Percentiles rank a stretch among this genome's conserved stretches.
Evolutionary conservation across 2,329 filamentous ascomycete species (phyloP).

Genomic region (Fusarium piperis): DNA sequence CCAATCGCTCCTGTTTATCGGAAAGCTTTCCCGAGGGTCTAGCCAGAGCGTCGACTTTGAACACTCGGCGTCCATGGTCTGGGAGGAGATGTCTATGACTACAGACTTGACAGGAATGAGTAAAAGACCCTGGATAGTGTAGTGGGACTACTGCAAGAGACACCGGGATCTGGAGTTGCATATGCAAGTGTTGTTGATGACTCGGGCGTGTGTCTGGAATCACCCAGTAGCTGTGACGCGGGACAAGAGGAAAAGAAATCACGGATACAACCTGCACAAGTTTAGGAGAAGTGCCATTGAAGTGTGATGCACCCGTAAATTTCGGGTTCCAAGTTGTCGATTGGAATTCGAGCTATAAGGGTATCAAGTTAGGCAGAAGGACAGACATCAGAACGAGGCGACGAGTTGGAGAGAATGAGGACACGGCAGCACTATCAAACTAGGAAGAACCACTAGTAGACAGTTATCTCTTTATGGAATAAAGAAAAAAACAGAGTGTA

Average conservation of each 20-base stretch:
- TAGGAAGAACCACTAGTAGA: background rate
- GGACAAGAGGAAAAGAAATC: background rate
- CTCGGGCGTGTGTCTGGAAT: background rate
- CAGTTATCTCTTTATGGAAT: too few relatives aligned
- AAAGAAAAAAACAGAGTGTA: background rate
- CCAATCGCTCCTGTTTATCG: background rate
- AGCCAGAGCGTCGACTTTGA: background rate
- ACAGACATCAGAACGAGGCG: background rate
- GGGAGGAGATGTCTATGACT: background rate
- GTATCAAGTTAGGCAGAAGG: background rate
- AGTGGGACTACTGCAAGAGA: background rate
- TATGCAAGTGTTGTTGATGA: background rate
- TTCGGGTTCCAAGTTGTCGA: background rate
- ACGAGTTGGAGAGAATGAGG: background rate
- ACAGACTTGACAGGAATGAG: background rate
- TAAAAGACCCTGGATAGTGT: background rate
- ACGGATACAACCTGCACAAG: background rate
- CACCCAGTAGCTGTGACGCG: background rate
- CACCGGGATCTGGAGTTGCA: fast-evolving
- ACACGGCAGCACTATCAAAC: fast-evolving
- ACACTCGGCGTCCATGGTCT: background rate
- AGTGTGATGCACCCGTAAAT: background rate
- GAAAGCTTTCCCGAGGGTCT: background rate
- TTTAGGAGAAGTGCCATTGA: fast-evolving
- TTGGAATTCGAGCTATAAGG: too few relatives aligned